Evolutionary conservation across 2,329 filamentous ascomycete species (phyloP).

Genomic region (Annulohypoxylon truncatum): DNA sequence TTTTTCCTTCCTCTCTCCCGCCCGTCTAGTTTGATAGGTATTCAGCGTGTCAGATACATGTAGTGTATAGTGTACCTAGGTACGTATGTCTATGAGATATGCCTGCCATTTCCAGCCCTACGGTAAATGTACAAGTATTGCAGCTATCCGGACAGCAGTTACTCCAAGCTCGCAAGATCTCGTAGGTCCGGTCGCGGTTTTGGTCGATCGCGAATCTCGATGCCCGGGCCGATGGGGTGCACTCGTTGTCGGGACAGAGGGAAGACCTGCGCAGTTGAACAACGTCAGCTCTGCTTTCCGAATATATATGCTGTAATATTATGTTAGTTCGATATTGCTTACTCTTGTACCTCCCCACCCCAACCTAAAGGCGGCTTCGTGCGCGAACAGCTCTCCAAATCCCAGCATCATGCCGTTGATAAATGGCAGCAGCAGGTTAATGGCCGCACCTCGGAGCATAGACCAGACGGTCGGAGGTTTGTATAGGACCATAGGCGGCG

Average conservation of each 20-base stretch:
- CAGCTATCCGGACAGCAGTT: constrained; percentile 2
- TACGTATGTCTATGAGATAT: not conserved
- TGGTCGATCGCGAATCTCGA: constrained; percentile 80
- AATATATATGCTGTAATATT: not conserved
- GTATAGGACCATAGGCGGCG: constrained; percentile 83
- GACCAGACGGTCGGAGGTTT: constrained; percentile 89
- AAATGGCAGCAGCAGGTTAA: constrained; percentile 95
- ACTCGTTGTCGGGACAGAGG: constrained; percentile 69
- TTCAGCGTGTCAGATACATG: not conserved
- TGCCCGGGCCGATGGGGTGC: constrained; percentile 80
- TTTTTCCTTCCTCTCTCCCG: not conserved
- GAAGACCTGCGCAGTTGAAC: constrained; percentile 60
- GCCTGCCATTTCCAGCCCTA: constrained; percentile 5
- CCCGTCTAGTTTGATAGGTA: constrained; percentile 10
- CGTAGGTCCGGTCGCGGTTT: constrained; percentile 69
- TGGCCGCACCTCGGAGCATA: constrained; percentile 86
- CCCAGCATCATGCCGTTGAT: constrained; percentile 98
- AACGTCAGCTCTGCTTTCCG: not conserved
- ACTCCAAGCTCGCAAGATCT: constrained; percentile 65
- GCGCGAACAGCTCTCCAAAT: constrained; percentile 95
- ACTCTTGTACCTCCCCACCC: constrained; percentile 97
- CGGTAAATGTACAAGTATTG: constrained; percentile 21
- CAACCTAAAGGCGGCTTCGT: constrained; percentile 91
- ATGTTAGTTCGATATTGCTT: constrained; percentile 47
- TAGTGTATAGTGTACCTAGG: not conserved